A percentile compares a stretch with the other conserved stretches of the same genome.
Evolutionary conservation across 208 protist genomes (phyloP).

Genomic region (Histomonas meleagridis): DNA sequence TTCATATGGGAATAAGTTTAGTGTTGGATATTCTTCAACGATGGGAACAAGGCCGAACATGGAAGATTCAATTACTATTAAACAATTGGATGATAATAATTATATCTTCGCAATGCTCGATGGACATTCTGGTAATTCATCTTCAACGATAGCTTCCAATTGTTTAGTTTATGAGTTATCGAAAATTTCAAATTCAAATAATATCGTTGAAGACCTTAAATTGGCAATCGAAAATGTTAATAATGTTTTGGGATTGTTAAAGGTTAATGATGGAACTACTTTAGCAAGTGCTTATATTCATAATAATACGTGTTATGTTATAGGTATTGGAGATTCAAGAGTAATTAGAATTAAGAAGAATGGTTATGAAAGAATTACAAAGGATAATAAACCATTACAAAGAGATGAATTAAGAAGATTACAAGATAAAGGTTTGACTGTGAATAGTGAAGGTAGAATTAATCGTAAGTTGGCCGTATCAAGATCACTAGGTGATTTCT

Average conservation of each 20-base stretch:
- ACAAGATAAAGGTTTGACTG: neutral
- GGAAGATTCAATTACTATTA: neutral
- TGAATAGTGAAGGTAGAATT: neutral
- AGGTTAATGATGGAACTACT: neutral
- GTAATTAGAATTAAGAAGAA: neutral
- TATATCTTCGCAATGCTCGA: neutral
- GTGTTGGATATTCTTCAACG: neutral
- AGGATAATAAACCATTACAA: neutral
- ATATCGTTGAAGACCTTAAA: neutral
- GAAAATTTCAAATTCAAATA: neutral
- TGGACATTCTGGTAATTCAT: neutral
- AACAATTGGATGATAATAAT: neutral
- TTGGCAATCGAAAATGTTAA: neutral
- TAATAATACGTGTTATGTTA: neutral
- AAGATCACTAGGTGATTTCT: neutral
- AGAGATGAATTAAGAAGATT: neutral
- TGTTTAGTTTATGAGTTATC: neutral
- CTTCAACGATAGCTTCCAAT: neutral
- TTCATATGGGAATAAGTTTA: neutral
- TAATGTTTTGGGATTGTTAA: neutral
- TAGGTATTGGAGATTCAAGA: neutral
- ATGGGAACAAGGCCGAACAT: neutral
- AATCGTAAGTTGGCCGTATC: neutral
- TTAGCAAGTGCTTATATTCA: neutral
- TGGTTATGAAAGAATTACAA: neutral